Evolutionary conservation across 106 monocot species (phyloP), one percentile per base, ranked within the genome.

Genomic region (Allium sativum): DNA sequence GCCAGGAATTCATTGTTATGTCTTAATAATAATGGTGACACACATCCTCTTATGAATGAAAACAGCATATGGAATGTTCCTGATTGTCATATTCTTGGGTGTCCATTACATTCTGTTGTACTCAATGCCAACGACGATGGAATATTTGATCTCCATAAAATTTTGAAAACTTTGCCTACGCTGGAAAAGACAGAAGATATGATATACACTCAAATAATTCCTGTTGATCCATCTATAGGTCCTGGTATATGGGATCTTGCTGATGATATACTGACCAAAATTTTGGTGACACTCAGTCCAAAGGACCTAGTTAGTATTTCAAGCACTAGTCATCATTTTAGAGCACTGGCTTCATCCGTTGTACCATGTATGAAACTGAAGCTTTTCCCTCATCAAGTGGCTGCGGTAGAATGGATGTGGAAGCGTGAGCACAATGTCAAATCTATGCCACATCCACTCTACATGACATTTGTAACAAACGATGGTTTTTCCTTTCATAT

Each of bases 401-500:
- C 91, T 47, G 96, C 96, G 66, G 76, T 96, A 56, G 79, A 91
- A 21, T 96, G 96, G 96, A 96, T 96, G 96, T 60, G 90, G 60
- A 82, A 76, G 57, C 87, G 96, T 31, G 96, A 96, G 69, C 81
- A 58, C 48, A 71, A 70, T 46, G 42, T 64, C 59, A 67, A 40
- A 12, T 58, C 74, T 65, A 53, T 96, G 51, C 12, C 72, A 31
- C 90, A 96, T 68, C 96, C 96, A 64, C 59, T 87, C 7, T 91
- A 56, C 62, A 78, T 73, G 70, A 72, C 78, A 31, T 91, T 87
- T 58, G 73, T 68, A 43, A 96, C 96, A 5, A 70, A 76, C 58
- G 91, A 96, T 70, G 84, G 87, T 44, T 91, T 91, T 62, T 47
- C 75, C 15, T 77, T 84, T 16, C 80, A 69, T 47, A 70, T 96